These are phyloP conservation scores for Chaetomium sp. DNA, from an alignment of 2,329 filamentous ascomycete genomes.

Conservation along the genomic window DNA sequence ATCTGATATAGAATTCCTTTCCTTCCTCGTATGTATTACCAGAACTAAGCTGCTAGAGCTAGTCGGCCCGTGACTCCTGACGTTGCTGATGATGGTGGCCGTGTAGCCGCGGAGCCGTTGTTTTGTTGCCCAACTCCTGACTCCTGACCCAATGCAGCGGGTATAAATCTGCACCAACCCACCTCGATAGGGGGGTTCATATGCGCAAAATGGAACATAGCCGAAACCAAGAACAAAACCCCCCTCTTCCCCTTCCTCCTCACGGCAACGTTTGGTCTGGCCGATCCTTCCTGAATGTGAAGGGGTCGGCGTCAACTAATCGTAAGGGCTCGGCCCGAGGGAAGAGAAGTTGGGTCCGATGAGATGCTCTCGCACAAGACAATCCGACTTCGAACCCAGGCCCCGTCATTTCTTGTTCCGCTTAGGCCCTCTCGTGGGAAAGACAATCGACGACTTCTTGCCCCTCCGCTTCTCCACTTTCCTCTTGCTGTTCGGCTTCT, in stretches of 20 bases:
- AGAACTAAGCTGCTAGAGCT: neutral
- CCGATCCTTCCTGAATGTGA: neutral
- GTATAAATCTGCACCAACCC: neutral
- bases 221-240: neutral
- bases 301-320: neutral
- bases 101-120: neutral
- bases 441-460: constrained; percentile 61
- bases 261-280: neutral
- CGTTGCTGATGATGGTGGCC: neutral
- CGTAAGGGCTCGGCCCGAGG: neutral
- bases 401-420: constrained; percentile 34
- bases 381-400: neutral
- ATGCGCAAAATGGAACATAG: neutral
- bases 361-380: neutral
- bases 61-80: neutral
- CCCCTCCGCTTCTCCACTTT: constrained; percentile 59
- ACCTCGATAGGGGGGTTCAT: neutral
- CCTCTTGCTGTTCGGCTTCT: constrained; percentile 49
- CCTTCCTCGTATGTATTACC: neutral
- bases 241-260: neutral
- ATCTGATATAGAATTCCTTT: neutral
- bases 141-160: neutral
- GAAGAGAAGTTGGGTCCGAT: neutral
- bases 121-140: constrained; percentile 4
- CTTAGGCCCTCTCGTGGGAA: constrained; percentile 50